A percentile compares a stretch with the other conserved stretches of the same genome.
Conservation (phyloP, 2,329 filamentous ascomycete species). For the Daldinia eschscholtzii region DNA sequence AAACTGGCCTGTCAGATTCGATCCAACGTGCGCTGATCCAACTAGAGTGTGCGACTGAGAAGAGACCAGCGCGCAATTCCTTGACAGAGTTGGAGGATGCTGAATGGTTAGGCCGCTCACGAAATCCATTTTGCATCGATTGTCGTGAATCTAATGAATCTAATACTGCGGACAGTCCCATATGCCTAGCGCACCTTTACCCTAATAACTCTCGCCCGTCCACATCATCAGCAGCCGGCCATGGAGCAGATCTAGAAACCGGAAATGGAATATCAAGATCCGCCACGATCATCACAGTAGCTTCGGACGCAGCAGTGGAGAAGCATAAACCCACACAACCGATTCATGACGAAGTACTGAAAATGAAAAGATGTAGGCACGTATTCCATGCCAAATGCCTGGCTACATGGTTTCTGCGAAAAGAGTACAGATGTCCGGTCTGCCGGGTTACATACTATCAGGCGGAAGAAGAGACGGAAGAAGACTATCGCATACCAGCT, state of each 20-base stretch:
- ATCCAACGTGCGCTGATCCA: slow-evolving; percentile 43
- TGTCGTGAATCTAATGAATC: not conserved
- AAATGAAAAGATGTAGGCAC: slow-evolving; percentile 55
- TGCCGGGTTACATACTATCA: slow-evolving; percentile 55
- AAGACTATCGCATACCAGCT: slow-evolving; percentile 26
- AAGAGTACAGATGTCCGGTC: slow-evolving; percentile 56
- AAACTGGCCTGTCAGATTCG: slow-evolving; percentile 28
- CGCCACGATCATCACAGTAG: slow-evolving; percentile 20
- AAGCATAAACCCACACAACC: slow-evolving; percentile 26
- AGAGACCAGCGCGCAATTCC: slow-evolving; percentile 29
- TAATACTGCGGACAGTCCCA: slow-evolving; percentile 43
- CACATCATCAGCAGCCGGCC: slow-evolving; percentile 3
- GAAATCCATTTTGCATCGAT: not conserved
- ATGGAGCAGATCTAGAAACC: slow-evolving; percentile 36
- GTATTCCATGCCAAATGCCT: slow-evolving; percentile 58
- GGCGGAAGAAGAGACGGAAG: slow-evolving; percentile 23
- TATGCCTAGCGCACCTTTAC: slow-evolving; percentile 47
- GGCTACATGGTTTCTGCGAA: slow-evolving; percentile 56
- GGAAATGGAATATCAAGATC: slow-evolving; percentile 26
- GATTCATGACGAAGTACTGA: slow-evolving; percentile 53
- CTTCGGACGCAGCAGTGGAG: slow-evolving; percentile 18
- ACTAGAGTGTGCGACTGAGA: slow-evolving; percentile 42
- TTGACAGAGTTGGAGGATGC: slow-evolving; percentile 32
- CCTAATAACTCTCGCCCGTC: slow-evolving; percentile 23
- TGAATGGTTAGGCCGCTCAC: slow-evolving; percentile 41